Percentiles rank a stretch among this genome's conserved stretches.
These are phyloP conservation scores for Schizosaccharomyces osmophilus DNA, from an alignment of 805 yeast genomes.

Conservation along the genomic window DNA sequence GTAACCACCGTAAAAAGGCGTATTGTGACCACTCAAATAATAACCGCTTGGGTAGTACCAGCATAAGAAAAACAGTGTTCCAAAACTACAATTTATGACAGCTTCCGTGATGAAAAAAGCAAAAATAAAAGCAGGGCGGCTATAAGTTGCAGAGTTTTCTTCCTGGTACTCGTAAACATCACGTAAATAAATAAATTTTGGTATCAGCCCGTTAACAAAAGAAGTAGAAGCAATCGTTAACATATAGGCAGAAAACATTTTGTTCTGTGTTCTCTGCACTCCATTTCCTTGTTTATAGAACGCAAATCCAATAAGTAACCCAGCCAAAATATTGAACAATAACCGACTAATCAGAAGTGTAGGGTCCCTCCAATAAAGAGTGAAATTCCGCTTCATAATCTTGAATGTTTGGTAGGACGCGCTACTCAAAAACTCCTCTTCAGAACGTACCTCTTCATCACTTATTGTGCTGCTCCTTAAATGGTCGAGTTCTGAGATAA, in stretches of 20 bases:
- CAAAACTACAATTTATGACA: conserved; percentile 36
- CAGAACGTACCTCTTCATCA: background rate
- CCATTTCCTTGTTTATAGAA: conserved; percentile 40
- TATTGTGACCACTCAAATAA: conserved; percentile 10
- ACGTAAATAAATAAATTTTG: conserved; percentile 36
- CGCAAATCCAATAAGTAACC: conserved; percentile 42
- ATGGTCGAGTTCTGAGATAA: conserved; percentile 12
- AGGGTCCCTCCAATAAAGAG: conserved; percentile 43
- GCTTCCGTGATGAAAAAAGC: conserved; percentile 42
- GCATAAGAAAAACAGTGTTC: conserved; percentile 31
- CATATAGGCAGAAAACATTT: conserved; percentile 57
- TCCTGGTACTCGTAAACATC: conserved; percentile 49
- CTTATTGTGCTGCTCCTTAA: background rate
- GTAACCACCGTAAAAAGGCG: background rate
- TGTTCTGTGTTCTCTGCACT: conserved; percentile 52
- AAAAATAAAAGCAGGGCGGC: conserved; percentile 37
- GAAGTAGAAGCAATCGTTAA: conserved; percentile 31
- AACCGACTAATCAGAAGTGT: conserved; percentile 31
- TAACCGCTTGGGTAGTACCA: conserved; percentile 36
- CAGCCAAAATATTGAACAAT: conserved; percentile 25
- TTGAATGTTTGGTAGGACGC: conserved; percentile 18
- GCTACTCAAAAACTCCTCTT: conserved; percentile 29
- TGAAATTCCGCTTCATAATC: conserved; percentile 26
- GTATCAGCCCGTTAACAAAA: conserved; percentile 36
- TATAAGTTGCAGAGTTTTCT: conserved; percentile 44